phyloP scores from a whole-genome alignment of 1,284 basidiomycete genomes.

The Boletus subluridellus region DNA sequence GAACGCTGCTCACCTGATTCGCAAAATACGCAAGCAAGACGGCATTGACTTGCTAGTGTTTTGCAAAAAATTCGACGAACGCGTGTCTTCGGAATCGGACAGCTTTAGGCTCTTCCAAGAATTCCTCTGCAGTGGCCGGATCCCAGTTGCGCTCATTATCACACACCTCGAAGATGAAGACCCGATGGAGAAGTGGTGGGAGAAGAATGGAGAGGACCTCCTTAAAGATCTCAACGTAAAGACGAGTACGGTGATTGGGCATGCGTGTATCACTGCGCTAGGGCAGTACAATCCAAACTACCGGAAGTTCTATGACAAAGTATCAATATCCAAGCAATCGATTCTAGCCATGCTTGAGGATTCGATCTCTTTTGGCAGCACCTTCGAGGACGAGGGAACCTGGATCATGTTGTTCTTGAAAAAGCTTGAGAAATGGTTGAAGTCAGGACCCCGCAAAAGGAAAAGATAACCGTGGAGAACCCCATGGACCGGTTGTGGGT shows the following conservation, averaged over 20 bases:
- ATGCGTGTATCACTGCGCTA: conserved; percentile 30
- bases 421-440: conserved; percentile 17
- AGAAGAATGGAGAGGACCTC: conserved; percentile 15
- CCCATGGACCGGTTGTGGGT: conserved; percentile 21
- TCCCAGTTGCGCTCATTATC: conserved; percentile 40
- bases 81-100: conserved; percentile 25
- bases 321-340: conserved; percentile 12
- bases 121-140: conserved; percentile 33
- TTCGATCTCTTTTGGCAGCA: conserved; percentile 19
- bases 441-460: conserved; percentile 8
- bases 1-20: conserved; percentile 36
- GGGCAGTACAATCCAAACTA: background rate
- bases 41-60: conserved; percentile 41
- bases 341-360: conserved; percentile 25
- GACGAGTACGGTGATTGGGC: conserved; percentile 17
- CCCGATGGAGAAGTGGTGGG: conserved; percentile 31
- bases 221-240: conserved; percentile 14
- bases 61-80: conserved; percentile 31
- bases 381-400: conserved; percentile 15
- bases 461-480: conserved; percentile 9
- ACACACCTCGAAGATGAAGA: conserved; percentile 37
- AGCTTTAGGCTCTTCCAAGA: conserved; percentile 37
- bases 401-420: conserved; percentile 30
- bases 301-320: conserved; percentile 8
- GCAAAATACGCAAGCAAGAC: conserved; percentile 25